These are phyloP conservation scores for Candida koratica DNA, from an alignment of 805 yeast species.

Conservation along the genomic window DNA sequence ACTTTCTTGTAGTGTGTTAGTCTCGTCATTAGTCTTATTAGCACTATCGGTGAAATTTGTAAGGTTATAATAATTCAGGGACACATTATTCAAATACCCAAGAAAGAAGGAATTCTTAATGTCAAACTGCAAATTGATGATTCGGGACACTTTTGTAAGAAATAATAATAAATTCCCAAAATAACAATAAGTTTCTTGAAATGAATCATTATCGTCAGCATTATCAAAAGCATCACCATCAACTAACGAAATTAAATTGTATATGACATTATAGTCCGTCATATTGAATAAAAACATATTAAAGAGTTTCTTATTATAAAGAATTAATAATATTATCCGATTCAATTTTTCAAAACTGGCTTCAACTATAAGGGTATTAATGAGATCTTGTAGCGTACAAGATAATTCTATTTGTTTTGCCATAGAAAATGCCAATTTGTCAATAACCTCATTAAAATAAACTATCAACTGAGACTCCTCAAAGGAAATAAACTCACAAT, in stretches of 20 bases:
- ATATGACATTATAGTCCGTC: constrained; percentile 38
- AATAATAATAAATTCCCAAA: constrained; percentile 56
- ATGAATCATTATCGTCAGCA: constrained; percentile 53
- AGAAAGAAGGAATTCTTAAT: constrained; percentile 29
- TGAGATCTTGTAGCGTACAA: constrained; percentile 16
- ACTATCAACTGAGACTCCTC: constrained; percentile 37
- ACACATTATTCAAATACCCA: constrained; percentile 32
- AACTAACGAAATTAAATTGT: constrained; percentile 47
- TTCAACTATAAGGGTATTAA: constrained; percentile 23
- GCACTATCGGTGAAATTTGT: constrained; percentile 18
- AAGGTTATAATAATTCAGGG: constrained; percentile 28
- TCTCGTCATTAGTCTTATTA: constrained; percentile 25
- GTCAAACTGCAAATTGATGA: constrained; percentile 22
- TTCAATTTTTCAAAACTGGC: constrained; percentile 31
- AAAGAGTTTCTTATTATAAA: constrained; percentile 40
- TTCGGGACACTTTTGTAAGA: constrained; percentile 14
- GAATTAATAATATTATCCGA: constrained; percentile 50
- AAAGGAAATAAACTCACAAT: constrained; percentile 37
- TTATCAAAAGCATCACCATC: constrained; percentile 38
- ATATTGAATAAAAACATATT: constrained; percentile 38
- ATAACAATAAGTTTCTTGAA: constrained; percentile 65
- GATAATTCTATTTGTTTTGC: constrained; percentile 25
- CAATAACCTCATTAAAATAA: constrained; percentile 21
- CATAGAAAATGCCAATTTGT: constrained; percentile 21
- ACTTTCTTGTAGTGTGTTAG: constrained; percentile 26